Base-by-base conservation (phyloP, 2,329 filamentous ascomycete species). In the Endocalyx cinctus region DNA sequence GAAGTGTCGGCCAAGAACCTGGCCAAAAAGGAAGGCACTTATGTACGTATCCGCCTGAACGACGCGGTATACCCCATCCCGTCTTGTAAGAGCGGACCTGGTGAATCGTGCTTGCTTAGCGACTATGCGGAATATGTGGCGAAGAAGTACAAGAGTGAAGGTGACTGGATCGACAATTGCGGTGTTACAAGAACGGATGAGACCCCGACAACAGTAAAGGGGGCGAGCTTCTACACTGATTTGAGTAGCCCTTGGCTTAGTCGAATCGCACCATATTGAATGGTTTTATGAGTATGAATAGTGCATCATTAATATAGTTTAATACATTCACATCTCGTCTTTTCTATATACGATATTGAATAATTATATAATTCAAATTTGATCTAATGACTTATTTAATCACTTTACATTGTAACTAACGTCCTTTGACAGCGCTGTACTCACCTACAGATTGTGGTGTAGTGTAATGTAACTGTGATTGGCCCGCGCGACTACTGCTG, bases 51-150 rank as follows among this genome's bases (percentile, higher is more conserved):
- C 30, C 60, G 69, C 10, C 60, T 82, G 26, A 82, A 83, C 46
- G 77, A 82, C 35, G 73, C 72, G 6, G 68, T 82, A 4, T 82
- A 82, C 48, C 74, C 74, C 0, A 54, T 82, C 1, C 67, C 70
- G 0, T 64, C 59, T 1, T 82, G 76, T 54, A 62, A 66, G 40
- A 62, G 59, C 40, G 78, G 73, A 0, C 77, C 73, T 4, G 79
- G 74, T 5, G 63, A 56, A 6, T 73, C 68, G 13, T 79, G 75
- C 45, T 55, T 62, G 4, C 39, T 77, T 18, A 51, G 54, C 5
- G 57, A 69, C 29, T 74, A 76, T 40, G 57, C 51, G 5, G 43
- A 55, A 19, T 64, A 72, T 25, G 51, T 76, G 4, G 43, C 55
- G 17, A 45, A 61, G 20, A 73, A 73, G 55, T 63, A 66, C 31